Percentiles rank a stretch among this genome's conserved stretches.
Evolutionary conservation across 192 early-diverging fungal genomes (phyloP).

Genomic region (Podila clonocystis): DNA sequence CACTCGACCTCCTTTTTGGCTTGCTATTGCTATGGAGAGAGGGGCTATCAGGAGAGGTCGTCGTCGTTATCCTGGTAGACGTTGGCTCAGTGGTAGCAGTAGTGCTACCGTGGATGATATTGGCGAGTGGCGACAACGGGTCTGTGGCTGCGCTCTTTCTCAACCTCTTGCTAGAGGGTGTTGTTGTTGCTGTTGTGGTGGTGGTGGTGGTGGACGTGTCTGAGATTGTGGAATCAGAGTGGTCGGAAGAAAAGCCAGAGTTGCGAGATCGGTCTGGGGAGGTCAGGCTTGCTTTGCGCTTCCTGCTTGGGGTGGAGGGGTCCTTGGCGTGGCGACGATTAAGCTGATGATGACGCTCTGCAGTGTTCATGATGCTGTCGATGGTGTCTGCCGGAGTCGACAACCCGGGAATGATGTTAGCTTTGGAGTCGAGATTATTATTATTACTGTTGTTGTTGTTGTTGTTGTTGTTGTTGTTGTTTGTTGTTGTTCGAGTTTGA

Average conservation of each 20-base stretch:
- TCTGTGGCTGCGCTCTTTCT: not conserved
- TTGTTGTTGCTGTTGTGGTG: not conserved
- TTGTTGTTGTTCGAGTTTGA: not conserved
- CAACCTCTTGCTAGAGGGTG: not conserved
- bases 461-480: not conserved
- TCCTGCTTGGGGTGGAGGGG: not conserved
- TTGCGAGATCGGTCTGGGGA: not conserved
- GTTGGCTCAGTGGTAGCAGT: too few species aligned
- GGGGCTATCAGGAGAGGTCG: too few species aligned
- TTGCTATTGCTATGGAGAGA: not conserved
- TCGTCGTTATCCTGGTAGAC: too few species aligned
- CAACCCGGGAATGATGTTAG: not conserved
- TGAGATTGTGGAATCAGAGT: not conserved
- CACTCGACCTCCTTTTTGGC: constrained; percentile 1
- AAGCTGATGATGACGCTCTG: not conserved
- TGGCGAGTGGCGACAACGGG: not conserved
- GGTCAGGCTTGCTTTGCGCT: not conserved
- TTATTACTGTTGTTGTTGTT: not conserved
- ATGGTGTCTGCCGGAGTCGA: not conserved
- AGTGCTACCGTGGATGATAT: too few species aligned
- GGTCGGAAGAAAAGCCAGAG: not conserved
- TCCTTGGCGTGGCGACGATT: not conserved
- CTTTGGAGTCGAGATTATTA: not conserved
- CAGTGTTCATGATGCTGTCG: constrained; percentile 1
- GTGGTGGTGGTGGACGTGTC: not conserved